These are phyloP conservation scores for Talaromyces sp. DNA, from an alignment of 2,329 filamentous ascomycete genomes.

Conservation along the genomic window DNA sequence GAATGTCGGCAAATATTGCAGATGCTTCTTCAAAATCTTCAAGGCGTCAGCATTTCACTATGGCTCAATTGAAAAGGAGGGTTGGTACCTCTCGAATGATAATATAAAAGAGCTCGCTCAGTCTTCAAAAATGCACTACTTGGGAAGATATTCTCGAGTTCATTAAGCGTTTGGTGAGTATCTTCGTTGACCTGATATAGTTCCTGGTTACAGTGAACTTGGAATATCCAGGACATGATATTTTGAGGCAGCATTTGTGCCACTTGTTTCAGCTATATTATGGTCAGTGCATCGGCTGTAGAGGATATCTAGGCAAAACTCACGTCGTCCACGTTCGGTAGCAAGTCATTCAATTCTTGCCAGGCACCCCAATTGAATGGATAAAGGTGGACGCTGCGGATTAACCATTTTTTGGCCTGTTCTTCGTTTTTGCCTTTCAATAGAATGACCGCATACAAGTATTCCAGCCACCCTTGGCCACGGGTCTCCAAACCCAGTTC, in stretches of 20 bases:
- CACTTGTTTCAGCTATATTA: conserved; percentile 61
- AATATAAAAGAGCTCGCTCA: conserved; percentile 79
- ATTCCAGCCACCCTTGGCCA: conserved; percentile 88
- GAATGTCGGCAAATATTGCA: conserved; percentile 61
- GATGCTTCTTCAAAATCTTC: conserved; percentile 60
- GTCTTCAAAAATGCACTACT: conserved; percentile 84
- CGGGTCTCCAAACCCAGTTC: conserved; percentile 55
- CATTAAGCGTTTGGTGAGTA: conserved; percentile 67
- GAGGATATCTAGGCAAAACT: conserved; percentile 26
- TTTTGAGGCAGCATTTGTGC: conserved; percentile 74
- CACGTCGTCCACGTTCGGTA: conserved; percentile 76
- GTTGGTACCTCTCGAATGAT: conserved; percentile 66
- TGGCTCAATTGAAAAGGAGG: not conserved
- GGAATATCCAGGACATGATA: conserved; percentile 90
- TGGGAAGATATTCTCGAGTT: conserved; percentile 80
- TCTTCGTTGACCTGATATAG: conserved; percentile 79
- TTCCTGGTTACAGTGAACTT: conserved; percentile 84
- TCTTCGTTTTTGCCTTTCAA: conserved; percentile 86
- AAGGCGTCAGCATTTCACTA: not conserved
- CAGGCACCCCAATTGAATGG: conserved; percentile 97
- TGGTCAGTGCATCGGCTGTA: conserved; percentile 14
- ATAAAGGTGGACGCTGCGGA: conserved; percentile 80
- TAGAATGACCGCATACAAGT: conserved; percentile 77
- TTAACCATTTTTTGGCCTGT: conserved; percentile 77
- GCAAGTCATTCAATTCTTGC: conserved; percentile 80